Evolutionary conservation across 345 rosid genomes (phyloP).

Genomic region (Psidium guajava): DNA sequence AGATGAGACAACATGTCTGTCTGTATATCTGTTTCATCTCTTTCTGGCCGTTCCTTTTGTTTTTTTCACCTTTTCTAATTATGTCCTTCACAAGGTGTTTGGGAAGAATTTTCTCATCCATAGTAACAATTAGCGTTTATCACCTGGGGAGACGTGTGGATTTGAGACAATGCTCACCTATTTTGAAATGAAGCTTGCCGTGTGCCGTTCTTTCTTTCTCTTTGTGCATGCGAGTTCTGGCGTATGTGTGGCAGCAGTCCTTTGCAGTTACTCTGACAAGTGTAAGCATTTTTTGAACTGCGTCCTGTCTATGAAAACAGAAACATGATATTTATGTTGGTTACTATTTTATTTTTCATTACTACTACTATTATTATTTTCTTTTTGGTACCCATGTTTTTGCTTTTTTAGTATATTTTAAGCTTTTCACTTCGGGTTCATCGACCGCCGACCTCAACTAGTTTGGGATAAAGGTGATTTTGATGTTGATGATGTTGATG

Average conservation of each 20-base stretch:
- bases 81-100: background rate
- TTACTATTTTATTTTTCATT: too few species aligned
- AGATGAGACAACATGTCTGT: slow-evolving; percentile 41
- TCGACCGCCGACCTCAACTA: too few species aligned
- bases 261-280: background rate
- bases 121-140: background rate
- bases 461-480: too few species aligned
- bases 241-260: background rate
- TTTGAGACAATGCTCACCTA: background rate
- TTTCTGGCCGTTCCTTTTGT: background rate
- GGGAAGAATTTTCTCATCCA: background rate
- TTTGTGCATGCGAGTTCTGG: background rate
- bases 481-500: too few species aligned
- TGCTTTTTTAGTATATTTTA: too few species aligned
- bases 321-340: background rate
- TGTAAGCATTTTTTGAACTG: background rate
- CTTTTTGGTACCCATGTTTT: too few species aligned
- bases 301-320: background rate
- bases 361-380: too few species aligned
- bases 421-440: too few species aligned
- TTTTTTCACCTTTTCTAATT: background rate
- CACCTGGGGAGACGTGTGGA: background rate
- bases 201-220: background rate
- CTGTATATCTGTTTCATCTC: background rate
- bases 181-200: background rate